Percentiles rank a stretch among this genome's conserved stretches.
phyloP scores from a whole-genome alignment of 1,139 yeast genomes.

The Protomyces lactucae-debilis region DNA sequence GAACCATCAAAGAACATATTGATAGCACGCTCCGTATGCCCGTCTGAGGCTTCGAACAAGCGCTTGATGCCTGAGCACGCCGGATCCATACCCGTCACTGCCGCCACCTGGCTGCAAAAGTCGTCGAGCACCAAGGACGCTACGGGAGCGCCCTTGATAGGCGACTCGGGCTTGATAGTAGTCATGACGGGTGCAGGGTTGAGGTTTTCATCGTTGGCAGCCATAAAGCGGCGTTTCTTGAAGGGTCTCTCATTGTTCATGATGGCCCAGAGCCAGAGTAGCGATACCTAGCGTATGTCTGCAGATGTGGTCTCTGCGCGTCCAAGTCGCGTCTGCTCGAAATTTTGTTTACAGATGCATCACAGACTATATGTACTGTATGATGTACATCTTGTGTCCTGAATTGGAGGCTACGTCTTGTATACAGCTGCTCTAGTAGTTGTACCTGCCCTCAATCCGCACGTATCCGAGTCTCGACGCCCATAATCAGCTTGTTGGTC shows the following conservation, averaged over 20 bases:
- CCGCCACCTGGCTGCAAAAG: background rate
- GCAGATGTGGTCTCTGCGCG: background rate
- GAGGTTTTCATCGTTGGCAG: background rate
- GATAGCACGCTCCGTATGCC: constrained; percentile 37
- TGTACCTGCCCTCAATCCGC: background rate
- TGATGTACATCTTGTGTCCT: too few species aligned
- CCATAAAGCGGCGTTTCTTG: constrained; percentile 23
- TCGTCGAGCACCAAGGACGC: background rate
- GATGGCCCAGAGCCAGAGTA: background rate
- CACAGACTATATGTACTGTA: too few species aligned
- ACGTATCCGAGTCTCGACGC: constrained; percentile 10
- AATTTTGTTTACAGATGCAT: too few species aligned
- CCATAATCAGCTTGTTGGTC: constrained; percentile 20
- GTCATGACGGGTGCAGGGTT: background rate
- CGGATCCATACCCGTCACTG: background rate
- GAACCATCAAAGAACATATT: constrained; percentile 32
- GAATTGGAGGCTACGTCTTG: too few species aligned
- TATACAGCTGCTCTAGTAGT: too few species aligned
- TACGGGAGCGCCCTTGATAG: background rate
- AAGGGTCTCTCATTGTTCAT: constrained; percentile 13
- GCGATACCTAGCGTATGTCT: background rate
- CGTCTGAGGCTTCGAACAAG: constrained; percentile 32
- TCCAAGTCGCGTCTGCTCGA: background rate
- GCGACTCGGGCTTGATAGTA: background rate
- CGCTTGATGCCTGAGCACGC: background rate